Evolutionary conservation across 192 early-diverging fungal genomes (phyloP).

Genomic region (Powellomyces hirtus): DNA sequence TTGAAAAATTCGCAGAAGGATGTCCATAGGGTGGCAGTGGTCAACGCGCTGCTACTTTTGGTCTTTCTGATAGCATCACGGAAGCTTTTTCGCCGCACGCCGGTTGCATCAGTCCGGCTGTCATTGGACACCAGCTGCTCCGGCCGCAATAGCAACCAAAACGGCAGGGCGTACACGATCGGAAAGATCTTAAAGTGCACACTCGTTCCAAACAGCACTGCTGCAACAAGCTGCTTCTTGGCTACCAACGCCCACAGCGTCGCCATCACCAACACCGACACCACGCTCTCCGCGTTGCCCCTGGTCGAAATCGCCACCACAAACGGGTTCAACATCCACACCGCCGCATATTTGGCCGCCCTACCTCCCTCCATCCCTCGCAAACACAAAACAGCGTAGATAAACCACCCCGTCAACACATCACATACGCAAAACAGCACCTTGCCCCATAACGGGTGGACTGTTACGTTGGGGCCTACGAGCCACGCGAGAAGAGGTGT

Average conservation of each 20-base stretch:
- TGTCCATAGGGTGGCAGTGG: no score
- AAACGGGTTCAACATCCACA: constrained; percentile 95
- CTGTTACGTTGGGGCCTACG: constrained; percentile 73
- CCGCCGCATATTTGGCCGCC: constrained; percentile 30
- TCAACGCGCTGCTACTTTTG: no score
- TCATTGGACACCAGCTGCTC: no score
- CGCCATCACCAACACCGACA: constrained; percentile 75
- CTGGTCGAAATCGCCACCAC: constrained; percentile 95
- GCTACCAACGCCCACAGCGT: constrained; percentile 66
- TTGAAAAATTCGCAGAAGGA: constrained; percentile 24
- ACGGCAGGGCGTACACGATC: constrained; percentile 84
- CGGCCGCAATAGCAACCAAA: constrained; percentile 52
- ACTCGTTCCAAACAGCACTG: constrained; percentile 79
- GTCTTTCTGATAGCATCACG: no score
- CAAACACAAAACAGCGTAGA: constrained; percentile 35
- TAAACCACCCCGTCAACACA: constrained; percentile 70
- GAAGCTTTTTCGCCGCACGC: no score
- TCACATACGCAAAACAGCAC: constrained; percentile 85
- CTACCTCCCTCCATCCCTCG: background rate
- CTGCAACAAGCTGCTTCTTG: constrained; percentile 14
- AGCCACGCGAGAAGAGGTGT: constrained; percentile 91
- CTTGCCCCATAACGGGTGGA: constrained; percentile 83
- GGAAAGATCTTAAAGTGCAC: constrained; percentile 99
- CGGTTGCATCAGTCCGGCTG: no score
- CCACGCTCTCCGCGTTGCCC: constrained; percentile 87